Conservation (phyloP, 176 grass and related monocot species). For the Rhynchospora pubera region DNA sequence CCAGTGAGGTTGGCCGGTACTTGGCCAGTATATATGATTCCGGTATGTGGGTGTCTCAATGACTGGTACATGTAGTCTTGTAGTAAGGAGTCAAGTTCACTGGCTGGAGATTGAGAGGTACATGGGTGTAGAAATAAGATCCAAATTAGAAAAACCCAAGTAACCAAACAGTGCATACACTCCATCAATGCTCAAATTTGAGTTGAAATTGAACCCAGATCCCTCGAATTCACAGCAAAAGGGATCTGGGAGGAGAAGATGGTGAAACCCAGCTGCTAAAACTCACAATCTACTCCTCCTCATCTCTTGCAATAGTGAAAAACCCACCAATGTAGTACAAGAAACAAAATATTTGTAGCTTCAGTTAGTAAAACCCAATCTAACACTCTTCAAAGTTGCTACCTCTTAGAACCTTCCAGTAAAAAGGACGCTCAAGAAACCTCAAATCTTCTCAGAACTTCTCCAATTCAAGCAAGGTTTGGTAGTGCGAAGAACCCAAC, state of each 20-base stretch:
- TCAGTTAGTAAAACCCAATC: slow-evolving; percentile 12
- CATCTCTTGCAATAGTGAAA: background rate
- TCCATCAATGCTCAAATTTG: slow-evolving; percentile 20
- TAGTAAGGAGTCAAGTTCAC: slow-evolving; percentile 55
- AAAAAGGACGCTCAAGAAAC: background rate
- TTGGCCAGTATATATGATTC: slow-evolving; percentile 46
- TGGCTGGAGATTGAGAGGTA: slow-evolving; percentile 29
- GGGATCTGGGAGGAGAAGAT: slow-evolving; percentile 24
- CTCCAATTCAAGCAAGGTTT: slow-evolving; percentile 4
- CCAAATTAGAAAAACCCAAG: slow-evolving; percentile 19
- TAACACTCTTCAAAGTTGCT: background rate
- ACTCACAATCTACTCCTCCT: slow-evolving; percentile 1
- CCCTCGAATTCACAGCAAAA: slow-evolving; percentile 10
- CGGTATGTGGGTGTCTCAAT: slow-evolving; percentile 51
- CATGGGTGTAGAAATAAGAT: slow-evolving; percentile 16
- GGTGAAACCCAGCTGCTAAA: background rate
- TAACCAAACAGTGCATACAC: slow-evolving; percentile 19
- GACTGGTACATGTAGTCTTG: slow-evolving; percentile 65
- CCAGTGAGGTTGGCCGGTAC: slow-evolving; percentile 54
- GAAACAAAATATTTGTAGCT: no score
- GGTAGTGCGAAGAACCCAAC: background rate
- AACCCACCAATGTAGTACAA: slow-evolving; percentile 11
- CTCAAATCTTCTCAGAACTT: slow-evolving; percentile 10
- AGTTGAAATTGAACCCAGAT: slow-evolving; percentile 18
- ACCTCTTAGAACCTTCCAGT: slow-evolving; percentile 13